Evolutionary conservation across 1,284 basidiomycete genomes (phyloP).

Genomic region (Porogramme epimiltina): DNA sequence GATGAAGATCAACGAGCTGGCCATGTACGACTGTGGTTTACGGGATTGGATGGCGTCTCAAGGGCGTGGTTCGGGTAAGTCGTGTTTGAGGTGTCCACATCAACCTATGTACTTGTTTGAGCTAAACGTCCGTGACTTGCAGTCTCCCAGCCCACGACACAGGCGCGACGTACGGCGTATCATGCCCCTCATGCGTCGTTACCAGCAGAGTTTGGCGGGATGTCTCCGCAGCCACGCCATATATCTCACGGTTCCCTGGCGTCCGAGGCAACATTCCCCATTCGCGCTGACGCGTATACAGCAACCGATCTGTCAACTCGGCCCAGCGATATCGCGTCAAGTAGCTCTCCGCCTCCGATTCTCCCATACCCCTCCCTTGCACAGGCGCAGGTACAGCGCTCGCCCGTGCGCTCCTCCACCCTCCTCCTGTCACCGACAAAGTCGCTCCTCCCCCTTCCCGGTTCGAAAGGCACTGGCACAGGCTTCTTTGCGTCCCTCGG

Average conservation of each 20-base stretch:
- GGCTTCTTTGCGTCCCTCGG: slow-evolving; percentile 78
- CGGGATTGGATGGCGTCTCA: slow-evolving; percentile 72
- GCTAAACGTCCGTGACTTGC: background rate
- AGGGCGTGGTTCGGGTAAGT: slow-evolving; percentile 54
- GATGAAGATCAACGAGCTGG: slow-evolving; percentile 82
- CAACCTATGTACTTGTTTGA: background rate
- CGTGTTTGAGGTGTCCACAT: background rate
- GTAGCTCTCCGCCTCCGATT: slow-evolving; percentile 56
- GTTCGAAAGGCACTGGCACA: slow-evolving; percentile 42
- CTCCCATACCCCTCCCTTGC: slow-evolving; percentile 78
- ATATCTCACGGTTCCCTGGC: slow-evolving; percentile 69
- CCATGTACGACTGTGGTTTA: slow-evolving; percentile 77
- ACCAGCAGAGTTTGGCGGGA: slow-evolving; percentile 19
- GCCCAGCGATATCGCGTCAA: slow-evolving; percentile 45
- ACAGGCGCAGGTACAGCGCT: slow-evolving; percentile 26
- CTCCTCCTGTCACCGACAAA: slow-evolving; percentile 35
- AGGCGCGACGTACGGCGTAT: slow-evolving; percentile 18
- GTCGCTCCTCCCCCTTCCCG: slow-evolving; percentile 32
- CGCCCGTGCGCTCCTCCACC: slow-evolving; percentile 27
- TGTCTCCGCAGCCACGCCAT: slow-evolving; percentile 53
- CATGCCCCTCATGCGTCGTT: slow-evolving; percentile 16
- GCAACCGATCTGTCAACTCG: slow-evolving; percentile 71
- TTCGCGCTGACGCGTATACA: slow-evolving; percentile 70
- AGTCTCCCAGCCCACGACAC: slow-evolving; percentile 13
- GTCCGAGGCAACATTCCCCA: slow-evolving; percentile 78